Base-by-base conservation (phyloP, 2,329 filamentous ascomycete genomes). In the Aspergillus sp. region DNA sequence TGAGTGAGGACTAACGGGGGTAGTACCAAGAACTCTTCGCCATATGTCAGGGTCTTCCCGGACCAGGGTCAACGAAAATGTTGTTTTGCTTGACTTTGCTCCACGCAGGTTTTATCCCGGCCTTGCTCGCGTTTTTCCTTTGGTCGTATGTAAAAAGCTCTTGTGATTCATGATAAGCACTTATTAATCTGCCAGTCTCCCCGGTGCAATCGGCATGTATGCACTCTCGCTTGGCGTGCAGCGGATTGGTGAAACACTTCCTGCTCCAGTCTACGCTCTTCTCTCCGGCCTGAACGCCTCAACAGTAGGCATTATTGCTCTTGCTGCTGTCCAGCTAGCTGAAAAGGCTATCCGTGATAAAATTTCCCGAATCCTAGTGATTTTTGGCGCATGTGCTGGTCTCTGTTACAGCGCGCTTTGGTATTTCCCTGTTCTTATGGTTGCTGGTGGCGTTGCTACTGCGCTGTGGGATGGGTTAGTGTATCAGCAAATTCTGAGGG, bases 11-110 rank as follows among this genome's bases (percentile, higher is more conserved):
- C 8, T n/a, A 13, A 26, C 36, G 32, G 3, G 32, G 5, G 1
- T 4, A 88, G 85, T 90, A 87, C 71, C 85, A 89, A 69, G 88
- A 91, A 66, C 79, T 91, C 0, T 90, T 91, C 70, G 86, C 84
- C 32, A 74, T 91, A 47, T 84, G 81, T 15, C 88, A 90, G 71
- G 84, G 85, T 1, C 77, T 90, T 2, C 85, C 85, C 0, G 88
- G 88, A 0, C 89, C 88, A 0, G 88, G 65, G 0, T 88, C 84
- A 62, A 90, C 88, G 2, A 90, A 91, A 67, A 88, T 91, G 83
- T 69, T 84, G 0, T 90, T 88, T 58, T 88, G 83, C 58, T 85
- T 91, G 42, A 84, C 85, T 42, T 72, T 88, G n/a, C 81, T 89
- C 13, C 85, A 85, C 60, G 81, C 81, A 15, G 87, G 87, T 0